These are phyloP conservation scores for Waltiozyma sp. DNA, from an alignment of 1,139 yeast genomes.

Conservation along the genomic window DNA sequence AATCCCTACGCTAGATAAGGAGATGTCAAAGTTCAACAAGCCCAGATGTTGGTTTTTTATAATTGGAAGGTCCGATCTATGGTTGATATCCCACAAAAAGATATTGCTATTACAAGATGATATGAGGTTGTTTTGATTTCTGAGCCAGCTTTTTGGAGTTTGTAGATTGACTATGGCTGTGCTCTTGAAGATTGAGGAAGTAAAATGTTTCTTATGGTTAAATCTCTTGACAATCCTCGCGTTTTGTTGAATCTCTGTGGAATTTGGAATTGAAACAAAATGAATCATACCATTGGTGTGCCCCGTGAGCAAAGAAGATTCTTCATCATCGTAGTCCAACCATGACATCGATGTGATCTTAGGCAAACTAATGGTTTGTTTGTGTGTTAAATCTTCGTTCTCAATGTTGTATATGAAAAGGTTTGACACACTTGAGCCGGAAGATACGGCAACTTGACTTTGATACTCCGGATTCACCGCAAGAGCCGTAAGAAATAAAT, in stretches of 20 bases:
- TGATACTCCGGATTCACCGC: conserved; percentile 34
- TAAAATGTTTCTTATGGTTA: conserved; percentile 53
- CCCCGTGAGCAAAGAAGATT: conserved; percentile 45
- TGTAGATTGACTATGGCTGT: conserved; percentile 29
- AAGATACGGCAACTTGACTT: conserved; percentile 51
- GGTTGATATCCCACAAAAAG: conserved; percentile 60
- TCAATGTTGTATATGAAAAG: conserved; percentile 55
- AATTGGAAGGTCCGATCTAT: conserved; percentile 42
- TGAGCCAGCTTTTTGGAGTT: conserved; percentile 26
- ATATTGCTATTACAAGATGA: conserved; percentile 53
- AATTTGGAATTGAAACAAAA: conserved; percentile 54
- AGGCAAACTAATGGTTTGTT: conserved; percentile 64
- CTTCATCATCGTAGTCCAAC: conserved; percentile 29
- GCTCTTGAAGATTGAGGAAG: conserved; percentile 10
- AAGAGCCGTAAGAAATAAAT: conserved; percentile 47
- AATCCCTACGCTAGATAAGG: conserved; percentile 36
- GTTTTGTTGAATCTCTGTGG: conserved; percentile 31
- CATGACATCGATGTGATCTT: conserved; percentile 56
- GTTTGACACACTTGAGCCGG: conserved; percentile 44
- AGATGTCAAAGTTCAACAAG: conserved; percentile 39
- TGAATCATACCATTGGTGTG: conserved; percentile 63
- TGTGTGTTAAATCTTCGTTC: conserved; percentile 45
- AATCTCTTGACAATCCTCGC: conserved; percentile 70
- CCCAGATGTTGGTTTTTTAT: conserved; percentile 44
- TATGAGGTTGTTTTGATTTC: conserved; percentile 30